Evolutionary conservation across 1,139 yeast species (phyloP), one percentile per base, ranked within the genome.

Genomic region (Saccharomyces hybrid): DNA sequence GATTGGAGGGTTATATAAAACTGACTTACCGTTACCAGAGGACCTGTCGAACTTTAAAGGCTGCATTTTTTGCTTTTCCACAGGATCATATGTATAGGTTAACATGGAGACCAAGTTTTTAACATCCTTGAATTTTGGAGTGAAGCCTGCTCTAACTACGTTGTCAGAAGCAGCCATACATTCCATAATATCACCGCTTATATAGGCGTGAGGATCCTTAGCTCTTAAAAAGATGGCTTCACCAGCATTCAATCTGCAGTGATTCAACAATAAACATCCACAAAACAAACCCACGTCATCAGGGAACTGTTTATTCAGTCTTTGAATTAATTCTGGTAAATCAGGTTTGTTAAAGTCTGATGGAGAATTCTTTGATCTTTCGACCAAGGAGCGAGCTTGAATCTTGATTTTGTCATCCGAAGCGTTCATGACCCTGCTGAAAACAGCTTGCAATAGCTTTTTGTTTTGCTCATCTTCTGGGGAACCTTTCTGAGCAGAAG

Each of bases 81-180:
- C 96, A 27, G 96, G 84, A 53, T 88, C 95, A 65, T 87, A 87
- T 42, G 88, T 79, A 71, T 91, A 93, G 3, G 97, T 91, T 71
- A 93, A 81, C 95, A 88, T 89, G 53, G 80, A 82, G 44, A 93
- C 98, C 68, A 93, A 80, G 67, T 87, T 88, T 59, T 84, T 74
- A 55, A 93, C 98, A 71, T 95, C 99, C 74, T 91, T 93, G 76
- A 91, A 93, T 73, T 95, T 93, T 56, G 99, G 99, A 13, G 99
- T 93, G 76, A 93, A 93, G 8, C 99, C 99, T 6, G 98, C 96
- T 72, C 99, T 83, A 49, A 93, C 97, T 56, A 93, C 99, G 67
- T 93, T 93, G 71, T 93, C 99, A 46, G 96, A 85, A 11, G 98
- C 97, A 51, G 99, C 99, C 99, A 93, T 93, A 76, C 99, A 95